Evolutionary conservation across 352 stramenopile genomes (phyloP).

Genomic region (Phytopythium delawarense): DNA sequence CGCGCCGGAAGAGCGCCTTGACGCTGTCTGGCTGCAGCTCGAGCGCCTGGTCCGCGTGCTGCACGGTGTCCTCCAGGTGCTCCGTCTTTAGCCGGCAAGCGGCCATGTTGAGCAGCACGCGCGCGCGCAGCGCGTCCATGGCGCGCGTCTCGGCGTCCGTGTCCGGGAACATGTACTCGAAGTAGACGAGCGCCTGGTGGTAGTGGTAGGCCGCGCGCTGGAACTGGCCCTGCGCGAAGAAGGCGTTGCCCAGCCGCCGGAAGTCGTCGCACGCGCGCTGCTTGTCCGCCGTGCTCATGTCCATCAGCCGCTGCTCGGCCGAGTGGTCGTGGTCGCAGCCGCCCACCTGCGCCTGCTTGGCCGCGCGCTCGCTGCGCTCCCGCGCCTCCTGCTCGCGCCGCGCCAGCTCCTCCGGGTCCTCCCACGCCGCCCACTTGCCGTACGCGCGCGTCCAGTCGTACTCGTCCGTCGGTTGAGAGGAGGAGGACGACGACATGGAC

Average conservation of each 20-base stretch:
- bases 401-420: conserved; percentile 77
- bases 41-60: conserved; percentile 55
- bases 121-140: conserved; percentile 50
- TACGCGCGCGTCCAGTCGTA: conserved; percentile 81
- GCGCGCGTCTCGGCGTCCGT: conserved; percentile 41
- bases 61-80: conserved; percentile 69
- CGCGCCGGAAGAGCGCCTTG: conserved; percentile 69
- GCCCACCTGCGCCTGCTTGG: conserved; percentile 29
- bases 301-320: conserved; percentile 85
- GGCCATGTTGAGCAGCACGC: conserved; percentile 70
- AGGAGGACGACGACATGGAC: conserved; percentile 12
- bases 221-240: conserved; percentile 79
- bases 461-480: conserved; percentile 7
- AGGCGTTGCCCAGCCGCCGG: conserved; percentile 58
- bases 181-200: conserved; percentile 80
- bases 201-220: conserved; percentile 79
- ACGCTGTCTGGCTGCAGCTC: conserved; percentile 46
- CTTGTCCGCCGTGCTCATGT: conserved; percentile 71
- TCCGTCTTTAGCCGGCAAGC: conserved; percentile 69
- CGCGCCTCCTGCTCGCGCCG: conserved; percentile 55
- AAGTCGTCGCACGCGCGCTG: conserved; percentile 64
- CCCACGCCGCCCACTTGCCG: conserved; percentile 74
- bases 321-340: conserved; percentile 86
- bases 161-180: conserved; percentile 85
- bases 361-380: conserved; percentile 53